Base-by-base conservation (phyloP, 371 early-diverging fungal species). In the Rhizomucor pusillus region DNA sequence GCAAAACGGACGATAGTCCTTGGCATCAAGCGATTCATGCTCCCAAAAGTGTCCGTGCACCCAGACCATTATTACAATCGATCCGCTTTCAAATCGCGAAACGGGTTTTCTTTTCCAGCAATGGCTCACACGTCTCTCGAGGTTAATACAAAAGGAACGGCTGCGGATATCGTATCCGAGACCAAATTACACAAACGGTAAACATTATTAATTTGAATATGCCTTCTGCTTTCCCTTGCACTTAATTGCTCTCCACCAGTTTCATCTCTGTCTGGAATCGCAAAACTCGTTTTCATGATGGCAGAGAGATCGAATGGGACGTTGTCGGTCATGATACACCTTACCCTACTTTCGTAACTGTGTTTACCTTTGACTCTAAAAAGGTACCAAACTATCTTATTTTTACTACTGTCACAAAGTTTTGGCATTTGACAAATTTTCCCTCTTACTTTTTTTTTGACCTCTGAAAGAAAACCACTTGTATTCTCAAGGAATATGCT, bases 221-320 rank as follows among this genome's bases (percentile, higher is more conserved):
- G 44, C 34, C 41, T 12, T 44, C 37, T 22, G 39, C 1, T 37
- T 18, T 19, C 35, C 29, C 20, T 41, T 29, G 29, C 33, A 7
- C 33, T 36, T 33, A 13, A 37, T 35, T 3, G 29, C 23, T 13
- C 41, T n/a, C n/a, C 11, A 52, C 37, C 18, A 77, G 78, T 22
- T 77, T 54, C 59, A 70, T 85, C 24, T 63, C 73, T 18, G 76
- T 85, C n/a, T 82, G 84, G 80, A 63, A 81, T 47, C 73, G 81
- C 10, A 72, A 66, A 53, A 81, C 82, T 5, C 64, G 73, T 20
- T 81, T 68, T 52, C 67, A 68, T 16, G 82, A 81, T 69, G 80
- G 81, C 3, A 67, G 78, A 18, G 66, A 69, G 16, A 69, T 85
- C 25, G 67, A 78, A 36, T 85, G 84, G 84, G 82, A 82, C 52